Evolutionary conservation across 208 protist species (phyloP).

Genomic region (Leishmania tarentolae): DNA sequence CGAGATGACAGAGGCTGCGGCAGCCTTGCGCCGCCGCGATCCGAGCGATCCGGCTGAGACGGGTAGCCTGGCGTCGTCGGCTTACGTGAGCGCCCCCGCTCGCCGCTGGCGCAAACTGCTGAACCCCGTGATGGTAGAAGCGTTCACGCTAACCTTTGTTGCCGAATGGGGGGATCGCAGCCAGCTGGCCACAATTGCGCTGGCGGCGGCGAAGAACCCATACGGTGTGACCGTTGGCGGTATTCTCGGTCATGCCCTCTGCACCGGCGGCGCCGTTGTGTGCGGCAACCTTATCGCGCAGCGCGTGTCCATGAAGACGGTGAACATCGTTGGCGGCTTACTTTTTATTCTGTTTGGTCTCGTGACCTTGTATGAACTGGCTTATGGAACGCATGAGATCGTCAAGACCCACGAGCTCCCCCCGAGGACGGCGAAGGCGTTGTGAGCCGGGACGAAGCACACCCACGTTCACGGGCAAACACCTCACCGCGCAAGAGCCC

Average conservation of each 20-base stretch:
- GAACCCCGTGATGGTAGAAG: slow-evolving; percentile 86
- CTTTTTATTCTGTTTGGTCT: slow-evolving; percentile 86
- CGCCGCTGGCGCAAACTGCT: slow-evolving; percentile 56
- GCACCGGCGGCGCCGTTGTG: slow-evolving; percentile 94
- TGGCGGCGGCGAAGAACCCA: slow-evolving; percentile 92
- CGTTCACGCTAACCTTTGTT: slow-evolving; percentile 96
- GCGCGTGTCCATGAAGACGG: slow-evolving; percentile 72
- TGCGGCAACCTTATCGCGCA: slow-evolving; percentile 85
- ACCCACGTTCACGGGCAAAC: neutral
- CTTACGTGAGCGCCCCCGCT: slow-evolving; percentile 48
- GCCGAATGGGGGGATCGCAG: slow-evolving; percentile 98
- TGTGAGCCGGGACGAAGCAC: neutral
- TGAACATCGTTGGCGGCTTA: slow-evolving; percentile 78
- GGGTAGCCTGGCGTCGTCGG: slow-evolving; percentile 39
- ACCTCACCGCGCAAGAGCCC: neutral
- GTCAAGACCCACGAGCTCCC: slow-evolving; percentile 21
- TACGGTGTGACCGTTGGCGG: slow-evolving; percentile 94
- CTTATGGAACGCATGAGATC: slow-evolving; percentile 39
- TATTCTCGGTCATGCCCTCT: slow-evolving; percentile 93
- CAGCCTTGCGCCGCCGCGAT: slow-evolving; percentile 78
- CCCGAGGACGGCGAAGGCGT: neutral
- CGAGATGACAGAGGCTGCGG: slow-evolving; percentile 88
- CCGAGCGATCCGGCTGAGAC: slow-evolving; percentile 66
- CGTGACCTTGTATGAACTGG: slow-evolving; percentile 63
- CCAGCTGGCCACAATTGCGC: slow-evolving; percentile 95